Conservation (phyloP, 2,329 filamentous ascomycete species). For the Colletotrichum sp. region DNA sequence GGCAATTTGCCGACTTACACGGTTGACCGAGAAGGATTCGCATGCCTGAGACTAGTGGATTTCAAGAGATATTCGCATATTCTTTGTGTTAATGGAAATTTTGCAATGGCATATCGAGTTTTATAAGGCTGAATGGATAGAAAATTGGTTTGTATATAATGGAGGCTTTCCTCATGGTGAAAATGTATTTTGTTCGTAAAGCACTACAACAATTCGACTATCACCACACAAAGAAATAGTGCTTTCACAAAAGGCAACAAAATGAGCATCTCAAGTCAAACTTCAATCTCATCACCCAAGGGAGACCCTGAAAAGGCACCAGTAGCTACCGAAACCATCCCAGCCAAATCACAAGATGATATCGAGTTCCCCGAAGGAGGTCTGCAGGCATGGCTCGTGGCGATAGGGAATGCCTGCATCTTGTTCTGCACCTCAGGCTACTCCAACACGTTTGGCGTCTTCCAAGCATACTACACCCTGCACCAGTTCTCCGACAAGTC, state of each 20-base stretch:
- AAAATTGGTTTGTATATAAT: neutral
- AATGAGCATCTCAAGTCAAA: neutral
- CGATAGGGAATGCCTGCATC: conserved; percentile 34
- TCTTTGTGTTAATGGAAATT: neutral
- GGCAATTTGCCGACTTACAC: conserved; percentile 8
- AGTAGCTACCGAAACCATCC: neutral
- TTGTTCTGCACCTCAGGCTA: conserved; percentile 47
- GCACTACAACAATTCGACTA: neutral
- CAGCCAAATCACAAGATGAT: neutral
- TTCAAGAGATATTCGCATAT: neutral
- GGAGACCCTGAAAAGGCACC: neutral
- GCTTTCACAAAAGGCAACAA: neutral
- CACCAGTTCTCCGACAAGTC: conserved; percentile 36
- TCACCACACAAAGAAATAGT: fast-evolving
- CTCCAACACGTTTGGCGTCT: conserved; percentile 49
- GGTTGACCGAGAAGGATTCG: neutral
- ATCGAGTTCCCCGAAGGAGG: conserved; percentile 35
- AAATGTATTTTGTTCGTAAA: neutral
- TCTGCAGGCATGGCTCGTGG: conserved; percentile 44
- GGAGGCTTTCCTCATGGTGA: neutral
- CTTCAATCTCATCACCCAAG: neutral
- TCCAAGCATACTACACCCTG: conserved; percentile 47
- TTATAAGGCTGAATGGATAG: neutral
- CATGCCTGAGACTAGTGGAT: neutral
- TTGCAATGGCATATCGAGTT: neutral